Percentiles rank a stretch among this genome's conserved stretches.
Evolutionary conservation across 106 monocot genomes (phyloP).

Genomic region (Narthecium ossifragum): DNA sequence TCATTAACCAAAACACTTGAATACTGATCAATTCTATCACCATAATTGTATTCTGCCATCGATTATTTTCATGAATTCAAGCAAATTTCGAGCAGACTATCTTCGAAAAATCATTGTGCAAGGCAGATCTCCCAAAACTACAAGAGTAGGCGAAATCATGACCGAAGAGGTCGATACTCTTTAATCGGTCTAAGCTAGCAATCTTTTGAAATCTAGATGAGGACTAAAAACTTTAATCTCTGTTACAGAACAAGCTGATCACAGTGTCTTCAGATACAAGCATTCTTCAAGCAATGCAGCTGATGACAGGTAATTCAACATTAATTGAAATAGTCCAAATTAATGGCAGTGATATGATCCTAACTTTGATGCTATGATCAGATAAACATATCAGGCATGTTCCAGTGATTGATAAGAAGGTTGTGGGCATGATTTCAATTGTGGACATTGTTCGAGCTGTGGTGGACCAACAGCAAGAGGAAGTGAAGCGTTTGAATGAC

Average conservation of each 20-base stretch:
- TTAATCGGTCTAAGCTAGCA: too few relatives aligned
- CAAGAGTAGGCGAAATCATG: constrained; percentile 69
- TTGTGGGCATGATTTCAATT: constrained; percentile 64
- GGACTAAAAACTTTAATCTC: background rate
- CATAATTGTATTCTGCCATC: too few relatives aligned
- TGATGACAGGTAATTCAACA: constrained; percentile 72
- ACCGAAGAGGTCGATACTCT: constrained; percentile 50
- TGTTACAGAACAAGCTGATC: constrained; percentile 49
- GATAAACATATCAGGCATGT: constrained; percentile 57
- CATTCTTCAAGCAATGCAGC: constrained; percentile 66
- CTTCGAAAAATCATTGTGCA: constrained; percentile 48
- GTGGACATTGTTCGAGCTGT: constrained; percentile 56
- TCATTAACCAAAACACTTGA: background rate
- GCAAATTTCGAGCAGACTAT: too few relatives aligned
- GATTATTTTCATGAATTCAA: too few relatives aligned
- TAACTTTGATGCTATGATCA: too few relatives aligned
- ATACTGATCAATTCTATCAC: background rate
- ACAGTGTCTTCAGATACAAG: constrained; percentile 52
- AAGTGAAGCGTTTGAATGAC: constrained; percentile 44
- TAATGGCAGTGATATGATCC: too few relatives aligned
- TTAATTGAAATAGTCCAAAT: too few relatives aligned
- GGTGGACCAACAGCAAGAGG: constrained; percentile 58
- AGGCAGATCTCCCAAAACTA: constrained; percentile 46
- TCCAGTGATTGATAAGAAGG: constrained; percentile 57
- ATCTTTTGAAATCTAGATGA: background rate